A percentile compares a stretch with the other conserved stretches of the same genome.
Conservation (phyloP, 2,329 filamentous ascomycete genomes). For the Hypomyces perniciosus region DNA sequence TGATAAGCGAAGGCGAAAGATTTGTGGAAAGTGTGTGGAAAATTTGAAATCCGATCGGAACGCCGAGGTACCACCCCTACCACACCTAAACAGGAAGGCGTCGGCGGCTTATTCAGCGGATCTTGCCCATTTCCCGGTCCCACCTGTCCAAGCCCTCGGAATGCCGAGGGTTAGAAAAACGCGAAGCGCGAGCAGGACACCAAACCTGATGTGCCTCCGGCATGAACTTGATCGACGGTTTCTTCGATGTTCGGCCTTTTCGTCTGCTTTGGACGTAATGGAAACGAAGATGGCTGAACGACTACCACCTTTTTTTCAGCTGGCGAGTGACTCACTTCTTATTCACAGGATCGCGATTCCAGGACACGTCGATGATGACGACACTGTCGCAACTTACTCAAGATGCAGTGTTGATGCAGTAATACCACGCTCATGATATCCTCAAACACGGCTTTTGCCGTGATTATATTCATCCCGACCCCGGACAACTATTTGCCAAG, state of each 20-base stretch:
- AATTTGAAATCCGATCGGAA: slow-evolving; percentile 6
- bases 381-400: not conserved
- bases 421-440: not conserved
- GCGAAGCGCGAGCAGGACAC: not conserved
- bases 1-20: slow-evolving; percentile 26
- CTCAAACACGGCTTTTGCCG: not conserved
- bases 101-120: slow-evolving; percentile 5
- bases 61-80: slow-evolving; percentile 1
- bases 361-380: not conserved
- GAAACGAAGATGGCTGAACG: not conserved
- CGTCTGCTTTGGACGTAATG: not conserved
- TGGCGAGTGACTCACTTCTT: not conserved
- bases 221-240: not conserved
- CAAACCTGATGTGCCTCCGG: not conserved
- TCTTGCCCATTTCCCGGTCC: too few relatives aligned
- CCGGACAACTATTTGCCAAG: too few relatives aligned
- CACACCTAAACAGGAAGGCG: not conserved
- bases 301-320: not conserved
- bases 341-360: not conserved
- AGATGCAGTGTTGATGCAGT: not conserved
- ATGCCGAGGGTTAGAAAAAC: not conserved
- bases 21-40: slow-evolving; percentile 3
- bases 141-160: slow-evolving; percentile 1
- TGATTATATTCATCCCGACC: too few relatives aligned
- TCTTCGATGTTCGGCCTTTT: not conserved